Base-by-base conservation (phyloP, 257 asterid genomes). In the Gentiana straminea region DNA sequence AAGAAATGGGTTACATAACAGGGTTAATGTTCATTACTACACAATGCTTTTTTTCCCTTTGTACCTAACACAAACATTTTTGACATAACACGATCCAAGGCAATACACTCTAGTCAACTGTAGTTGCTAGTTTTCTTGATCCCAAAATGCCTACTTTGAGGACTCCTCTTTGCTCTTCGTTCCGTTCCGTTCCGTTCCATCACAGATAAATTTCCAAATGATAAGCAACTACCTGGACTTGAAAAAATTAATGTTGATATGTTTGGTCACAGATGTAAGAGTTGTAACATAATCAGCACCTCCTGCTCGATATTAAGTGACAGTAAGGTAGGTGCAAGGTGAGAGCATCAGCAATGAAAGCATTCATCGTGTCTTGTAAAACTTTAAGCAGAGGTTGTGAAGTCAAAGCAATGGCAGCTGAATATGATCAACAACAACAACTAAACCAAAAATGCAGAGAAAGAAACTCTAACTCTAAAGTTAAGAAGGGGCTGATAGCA, bases 351-450 rank as follows among this genome's bases (percentile, higher is more conserved):
- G 72, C 66, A 61, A 73, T 81, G 47, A 81, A 91, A 57, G 78
- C 83, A 63, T 81, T 81, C 90, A 91, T 79, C 7, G 60, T 93
- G 69, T 73, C 75, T 70, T 87, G 97, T 85, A 91, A 77, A 5
- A 95, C 98, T 36, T 57, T 75, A 0, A 88, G 77, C 74, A 91
- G 75, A 73, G 34, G 46, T 69, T 81, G 65, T 81, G 84, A 52
- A 88, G 12, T 60, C 50, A 7, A 55, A 63, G 54, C 51, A 54
- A 8, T 39, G 24, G 24, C 24, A 24, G 24, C 24, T 24, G 24
- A 24, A 24, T 24, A 24, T 24, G 24, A 24, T 24, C 24, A 24
- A 24, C 24, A 24, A 24, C 24, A 24, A 24, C 24, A 24, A 24
- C 24, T 24, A 24, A 24, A 24, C 24, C 24, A 24, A 24, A 24